These are phyloP conservation scores for Leccinum variicolor DNA, from an alignment of 768 basidiomycete species.

Conservation along the genomic window DNA sequence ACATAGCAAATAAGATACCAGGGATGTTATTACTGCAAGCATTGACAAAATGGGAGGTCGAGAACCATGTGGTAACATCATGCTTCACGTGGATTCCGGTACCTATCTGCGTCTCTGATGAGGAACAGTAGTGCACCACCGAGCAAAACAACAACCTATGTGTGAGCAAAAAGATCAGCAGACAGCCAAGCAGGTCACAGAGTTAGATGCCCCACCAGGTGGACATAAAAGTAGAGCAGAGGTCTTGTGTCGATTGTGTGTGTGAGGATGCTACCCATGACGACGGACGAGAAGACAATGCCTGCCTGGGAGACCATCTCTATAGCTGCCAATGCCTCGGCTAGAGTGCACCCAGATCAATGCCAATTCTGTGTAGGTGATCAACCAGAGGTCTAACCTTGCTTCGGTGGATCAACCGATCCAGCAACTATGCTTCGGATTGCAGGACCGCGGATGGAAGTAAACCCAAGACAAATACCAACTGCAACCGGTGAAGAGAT, in stretches of 20 bases:
- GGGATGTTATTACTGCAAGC: too few species aligned
- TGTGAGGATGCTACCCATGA: slow-evolving; percentile 29
- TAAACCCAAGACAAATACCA: slow-evolving; percentile 15
- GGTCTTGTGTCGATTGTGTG: slow-evolving; percentile 19
- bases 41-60: neutral
- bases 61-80: neutral
- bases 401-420: slow-evolving; percentile 25
- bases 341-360: slow-evolving; percentile 4
- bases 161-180: neutral
- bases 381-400: slow-evolving; percentile 15
- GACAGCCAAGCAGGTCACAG: neutral
- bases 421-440: slow-evolving; percentile 25
- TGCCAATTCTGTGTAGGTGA: too few species aligned
- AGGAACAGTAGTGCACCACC: slow-evolving; percentile 18
- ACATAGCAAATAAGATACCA: too few species aligned
- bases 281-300: slow-evolving; percentile 21
- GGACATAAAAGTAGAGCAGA: slow-evolving; percentile 23
- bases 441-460: slow-evolving; percentile 14
- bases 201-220: slow-evolving; percentile 7
- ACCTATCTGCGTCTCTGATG: slow-evolving; percentile 21
- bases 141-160: slow-evolving; percentile 14
- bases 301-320: slow-evolving; percentile 26
- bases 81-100: slow-evolving; percentile 7
- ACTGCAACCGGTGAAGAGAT: slow-evolving; percentile 12
- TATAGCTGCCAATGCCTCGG: slow-evolving; percentile 27